These are phyloP conservation scores for Paramarasmius palmivorus DNA, from an alignment of 1,284 basidiomycete species.

Conservation along the genomic window DNA sequence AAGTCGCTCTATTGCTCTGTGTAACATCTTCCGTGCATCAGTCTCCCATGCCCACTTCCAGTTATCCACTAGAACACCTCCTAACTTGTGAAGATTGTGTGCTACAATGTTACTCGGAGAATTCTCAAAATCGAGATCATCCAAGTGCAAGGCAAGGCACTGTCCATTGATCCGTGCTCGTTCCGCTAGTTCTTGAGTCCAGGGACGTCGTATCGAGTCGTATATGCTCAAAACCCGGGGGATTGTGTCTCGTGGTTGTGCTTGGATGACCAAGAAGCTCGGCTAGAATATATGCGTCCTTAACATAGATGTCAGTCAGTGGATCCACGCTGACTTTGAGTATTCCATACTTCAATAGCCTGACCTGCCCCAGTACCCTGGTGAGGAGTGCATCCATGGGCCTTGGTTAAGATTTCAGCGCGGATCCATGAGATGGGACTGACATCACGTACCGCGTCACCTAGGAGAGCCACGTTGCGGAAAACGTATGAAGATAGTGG, in stretches of 20 bases:
- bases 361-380: constrained; percentile 58
- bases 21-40: constrained; percentile 30
- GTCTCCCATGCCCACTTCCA: constrained; percentile 45
- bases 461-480: constrained; percentile 45
- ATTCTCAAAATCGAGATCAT: constrained; percentile 25
- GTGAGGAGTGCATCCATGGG: constrained; percentile 57
- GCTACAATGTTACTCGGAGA: constrained; percentile 12
- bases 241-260: constrained; percentile 34
- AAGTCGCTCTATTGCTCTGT: constrained; percentile 17
- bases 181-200: constrained; percentile 31
- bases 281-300: constrained; percentile 42
- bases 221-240: constrained; percentile 38
- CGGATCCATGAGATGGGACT: background rate
- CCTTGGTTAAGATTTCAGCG: constrained; percentile 24
- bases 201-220: constrained; percentile 43
- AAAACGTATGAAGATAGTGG: constrained; percentile 39
- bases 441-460: constrained; percentile 41
- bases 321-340: constrained; percentile 15
- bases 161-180: constrained; percentile 30
- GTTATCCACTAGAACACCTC: constrained; percentile 24
- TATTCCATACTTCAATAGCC: constrained; percentile 49
- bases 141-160: constrained; percentile 33
- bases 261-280: constrained; percentile 42
- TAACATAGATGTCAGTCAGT: background rate
- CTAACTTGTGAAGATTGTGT: constrained; percentile 26